Conservation (phyloP, 1,284 basidiomycete species). For the Erythrobasidium hasegawianum region DNA sequence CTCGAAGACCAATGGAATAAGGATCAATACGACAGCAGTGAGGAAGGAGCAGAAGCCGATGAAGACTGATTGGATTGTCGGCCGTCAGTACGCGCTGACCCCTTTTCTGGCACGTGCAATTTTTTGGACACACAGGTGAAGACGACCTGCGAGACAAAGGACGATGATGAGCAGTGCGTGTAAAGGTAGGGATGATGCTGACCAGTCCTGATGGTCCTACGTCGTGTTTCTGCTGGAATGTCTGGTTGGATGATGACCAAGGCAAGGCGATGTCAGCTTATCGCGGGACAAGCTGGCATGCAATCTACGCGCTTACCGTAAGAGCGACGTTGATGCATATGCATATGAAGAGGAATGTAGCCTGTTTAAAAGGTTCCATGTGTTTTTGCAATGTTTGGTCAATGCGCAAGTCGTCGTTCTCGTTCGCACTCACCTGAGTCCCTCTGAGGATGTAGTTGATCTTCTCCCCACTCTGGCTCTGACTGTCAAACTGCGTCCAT, state of each 20-base stretch:
- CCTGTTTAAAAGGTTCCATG: not conserved
- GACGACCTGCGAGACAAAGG: not conserved
- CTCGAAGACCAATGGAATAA: conserved; percentile 26
- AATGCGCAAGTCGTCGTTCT: not conserved
- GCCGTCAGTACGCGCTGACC: not conserved
- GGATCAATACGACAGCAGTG: conserved; percentile 9
- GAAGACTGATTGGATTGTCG: conserved; percentile 12
- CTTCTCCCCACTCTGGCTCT: not conserved
- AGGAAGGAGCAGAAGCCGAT: conserved; percentile 20
- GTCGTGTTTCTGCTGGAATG: conserved; percentile 20
- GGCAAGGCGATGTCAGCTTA: no score
- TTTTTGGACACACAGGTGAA: no score
- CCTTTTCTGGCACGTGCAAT: not conserved
- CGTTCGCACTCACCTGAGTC: conserved; percentile 9
- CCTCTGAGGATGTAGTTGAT: conserved; percentile 19
- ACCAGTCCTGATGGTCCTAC: conserved; percentile 16
- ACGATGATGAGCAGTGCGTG: no score
- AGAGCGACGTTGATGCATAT: conserved; percentile 35
- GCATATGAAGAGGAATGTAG: conserved; percentile 33
- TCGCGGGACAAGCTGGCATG: not conserved
- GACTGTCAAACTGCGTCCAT: conserved; percentile 21
- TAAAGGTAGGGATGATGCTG: no score
- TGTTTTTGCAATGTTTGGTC: not conserved
- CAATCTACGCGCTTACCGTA: conserved; percentile 9
- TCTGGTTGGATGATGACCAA: conserved; percentile 4